Evolutionary conservation across 2,329 filamentous ascomycete species (phyloP), one percentile per base, ranked within the genome.

Genomic region (Amphichorda felina): DNA sequence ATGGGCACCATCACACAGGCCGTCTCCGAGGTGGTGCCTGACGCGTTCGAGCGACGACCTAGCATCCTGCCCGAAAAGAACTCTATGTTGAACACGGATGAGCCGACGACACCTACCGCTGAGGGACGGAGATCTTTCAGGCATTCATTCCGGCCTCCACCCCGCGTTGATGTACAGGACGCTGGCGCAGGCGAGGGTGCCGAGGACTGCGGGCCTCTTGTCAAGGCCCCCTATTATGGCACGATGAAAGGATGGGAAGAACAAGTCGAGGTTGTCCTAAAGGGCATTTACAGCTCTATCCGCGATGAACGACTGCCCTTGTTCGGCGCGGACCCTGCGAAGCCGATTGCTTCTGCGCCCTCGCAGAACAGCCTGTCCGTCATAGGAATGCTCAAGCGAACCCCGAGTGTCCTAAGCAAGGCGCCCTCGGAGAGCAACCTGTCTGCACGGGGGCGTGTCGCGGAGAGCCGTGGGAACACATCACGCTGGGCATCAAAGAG

Each of bases 391-490:
- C 68, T 96, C 30, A 86, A 87, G 52, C 79, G 91, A 31, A 87
- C 77, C 29, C 89, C 89, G 1, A 95, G 88, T 50, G 84, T 91
- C 5, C 68, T 96, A 40, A 95, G 88, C 66, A 95, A 94, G 59
- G 78, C 87, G 21, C 86, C 87, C 1, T 96, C 91, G 0, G 91
- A 96, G 46, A 76, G 74, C 36, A 72, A 75, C 39, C 69, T 72
- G 38, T 82, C 80, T 39, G 57, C 68, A 14, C 77, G 86, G 35
- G 84, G 83, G n/a, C 72, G 84, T 31, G 70, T 77, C 10, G 61
- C 73, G 18, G 82, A 93, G 45, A 45, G 58, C 38, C 63, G 71
- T 40, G 54, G 56, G 8, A 61, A 51, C 41, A 73, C 77, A 0
- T 79, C 78, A 34, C 70, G 85, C 36, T 96, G 86, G 82, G 73